Conservation (phyloP, 2,329 filamentous ascomycete species). For the Phyllosticta citrichinensis region DNA sequence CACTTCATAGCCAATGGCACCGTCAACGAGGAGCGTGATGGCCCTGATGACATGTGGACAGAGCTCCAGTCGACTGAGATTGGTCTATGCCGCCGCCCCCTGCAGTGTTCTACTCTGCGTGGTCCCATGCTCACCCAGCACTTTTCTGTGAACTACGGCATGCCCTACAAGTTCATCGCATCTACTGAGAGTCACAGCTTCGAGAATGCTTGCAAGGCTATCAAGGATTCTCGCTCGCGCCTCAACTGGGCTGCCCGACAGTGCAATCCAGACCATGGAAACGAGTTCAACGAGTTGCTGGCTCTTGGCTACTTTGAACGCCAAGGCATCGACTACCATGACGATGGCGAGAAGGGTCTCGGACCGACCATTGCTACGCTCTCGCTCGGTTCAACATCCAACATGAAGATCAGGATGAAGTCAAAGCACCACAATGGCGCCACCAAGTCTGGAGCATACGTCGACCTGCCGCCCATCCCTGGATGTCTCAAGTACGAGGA, state of each 20-base stretch:
- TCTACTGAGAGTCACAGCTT: constrained; percentile 29
- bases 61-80: constrained; percentile 33
- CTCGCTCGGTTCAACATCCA: constrained; percentile 48
- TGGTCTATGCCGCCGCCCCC: constrained; percentile 17
- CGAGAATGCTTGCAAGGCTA: constrained; percentile 23
- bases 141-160: constrained; percentile 49
- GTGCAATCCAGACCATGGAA: constrained; percentile 26
- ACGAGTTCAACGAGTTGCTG: constrained; percentile 52
- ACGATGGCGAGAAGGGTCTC: constrained; percentile 55
- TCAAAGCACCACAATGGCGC: constrained; percentile 34
- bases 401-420: constrained; percentile 52
- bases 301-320: constrained; percentile 53
- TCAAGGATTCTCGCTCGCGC: constrained; percentile 43
- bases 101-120: constrained; percentile 19
- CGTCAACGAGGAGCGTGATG: constrained; percentile 42
- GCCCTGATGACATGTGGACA: constrained; percentile 53
- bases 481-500: constrained; percentile 24
- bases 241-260: constrained; percentile 46
- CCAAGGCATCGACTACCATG: constrained; percentile 52
- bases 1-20: constrained; percentile 48
- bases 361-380: constrained; percentile 54
- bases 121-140: constrained; percentile 42
- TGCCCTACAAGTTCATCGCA: constrained; percentile 57
- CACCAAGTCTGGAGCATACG: constrained; percentile 24
- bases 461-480: constrained; percentile 20